Evolutionary conservation across 176 grass and related monocot species (phyloP).

Genomic region (Tillandsia leiboldiana): DNA sequence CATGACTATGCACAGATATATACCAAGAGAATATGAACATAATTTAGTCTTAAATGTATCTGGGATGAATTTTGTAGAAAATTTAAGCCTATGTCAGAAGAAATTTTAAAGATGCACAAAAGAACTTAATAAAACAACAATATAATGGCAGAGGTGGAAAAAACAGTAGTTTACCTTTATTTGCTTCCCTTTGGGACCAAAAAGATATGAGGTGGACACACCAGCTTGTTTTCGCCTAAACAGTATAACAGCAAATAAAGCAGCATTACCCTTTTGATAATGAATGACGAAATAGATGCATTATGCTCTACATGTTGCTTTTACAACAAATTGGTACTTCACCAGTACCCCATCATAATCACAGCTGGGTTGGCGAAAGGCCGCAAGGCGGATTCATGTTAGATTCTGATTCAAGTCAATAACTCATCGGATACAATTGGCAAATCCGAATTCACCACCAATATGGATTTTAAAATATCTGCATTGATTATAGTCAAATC

Average conservation of each 20-base stretch:
- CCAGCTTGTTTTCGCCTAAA: constrained; percentile 80
- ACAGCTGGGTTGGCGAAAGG: too few relatives aligned
- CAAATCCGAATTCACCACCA: too few relatives aligned
- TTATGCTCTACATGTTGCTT: too few relatives aligned
- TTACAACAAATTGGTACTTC: too few relatives aligned
- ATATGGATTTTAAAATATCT: too few relatives aligned
- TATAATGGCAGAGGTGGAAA: not conserved
- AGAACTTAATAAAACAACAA: constrained; percentile 1
- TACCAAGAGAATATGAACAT: not conserved
- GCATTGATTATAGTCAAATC: too few relatives aligned
- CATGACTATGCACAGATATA: not conserved
- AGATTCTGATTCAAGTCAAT: too few relatives aligned
- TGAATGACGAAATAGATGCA: too few relatives aligned
- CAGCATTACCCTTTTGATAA: constrained; percentile 13
- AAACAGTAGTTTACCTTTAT: constrained; percentile 49
- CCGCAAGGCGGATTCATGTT: too few relatives aligned
- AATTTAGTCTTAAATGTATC: not conserved
- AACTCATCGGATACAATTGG: too few relatives aligned
- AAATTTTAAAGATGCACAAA: not conserved
- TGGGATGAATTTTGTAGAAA: not conserved
- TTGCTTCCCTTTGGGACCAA: constrained; percentile 74
- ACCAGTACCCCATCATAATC: too few relatives aligned
- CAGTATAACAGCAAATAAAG: constrained; percentile 18
- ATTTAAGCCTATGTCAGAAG: not conserved
- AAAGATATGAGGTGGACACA: constrained; percentile 82